Percentiles rank a stretch among this genome's conserved stretches.
These are phyloP conservation scores for Apiospora malaysiana DNA, from an alignment of 2,329 filamentous ascomycete genomes.

Conservation along the genomic window DNA sequence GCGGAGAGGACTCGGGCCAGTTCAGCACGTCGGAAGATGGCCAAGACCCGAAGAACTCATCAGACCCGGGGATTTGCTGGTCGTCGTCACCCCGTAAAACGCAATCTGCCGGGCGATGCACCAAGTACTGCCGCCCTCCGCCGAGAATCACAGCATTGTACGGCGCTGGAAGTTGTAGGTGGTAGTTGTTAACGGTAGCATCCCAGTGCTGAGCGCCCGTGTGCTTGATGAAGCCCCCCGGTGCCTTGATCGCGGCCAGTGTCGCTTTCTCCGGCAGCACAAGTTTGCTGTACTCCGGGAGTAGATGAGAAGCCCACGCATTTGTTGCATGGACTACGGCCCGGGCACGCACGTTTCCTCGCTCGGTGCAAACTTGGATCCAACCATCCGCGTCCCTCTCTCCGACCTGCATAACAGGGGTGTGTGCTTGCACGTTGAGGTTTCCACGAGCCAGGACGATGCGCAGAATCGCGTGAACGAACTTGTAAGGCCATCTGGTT, in stretches of 20 bases:
- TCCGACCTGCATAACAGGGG: constrained; percentile 32
- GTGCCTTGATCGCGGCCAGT: constrained; percentile 39
- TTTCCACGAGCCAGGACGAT: constrained; percentile 26
- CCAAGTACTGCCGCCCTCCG: constrained; percentile 34
- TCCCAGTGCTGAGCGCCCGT: constrained; percentile 42
- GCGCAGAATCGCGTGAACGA: constrained; percentile 27
- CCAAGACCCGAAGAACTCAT: constrained; percentile 39
- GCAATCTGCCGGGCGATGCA: constrained; percentile 34
- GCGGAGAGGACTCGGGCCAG: constrained; percentile 32
- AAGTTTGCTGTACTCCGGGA: constrained; percentile 27
- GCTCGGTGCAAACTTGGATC: constrained; percentile 31
- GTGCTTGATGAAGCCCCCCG: constrained; percentile 36
- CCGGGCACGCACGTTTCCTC: constrained; percentile 25
- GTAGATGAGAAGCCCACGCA: constrained; percentile 28
- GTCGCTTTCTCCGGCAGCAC: constrained; percentile 27
- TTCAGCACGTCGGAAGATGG: constrained; percentile 34
- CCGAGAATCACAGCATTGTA: constrained; percentile 39
- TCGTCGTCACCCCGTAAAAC: constrained; percentile 35
- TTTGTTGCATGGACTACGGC: constrained; percentile 29
- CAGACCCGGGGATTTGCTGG: constrained; percentile 34
- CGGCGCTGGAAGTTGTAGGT: constrained; percentile 39
- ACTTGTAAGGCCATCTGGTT: constrained; percentile 27
- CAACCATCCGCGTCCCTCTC: constrained; percentile 33
- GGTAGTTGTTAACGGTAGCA: constrained; percentile 39
- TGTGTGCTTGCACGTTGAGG: constrained; percentile 37